Percentiles rank a stretch among this genome's conserved stretches.
These are phyloP conservation scores for Ordospora colligata DNA, from an alignment of 371 early-diverging fungal genomes.

Conservation along the genomic window DNA sequence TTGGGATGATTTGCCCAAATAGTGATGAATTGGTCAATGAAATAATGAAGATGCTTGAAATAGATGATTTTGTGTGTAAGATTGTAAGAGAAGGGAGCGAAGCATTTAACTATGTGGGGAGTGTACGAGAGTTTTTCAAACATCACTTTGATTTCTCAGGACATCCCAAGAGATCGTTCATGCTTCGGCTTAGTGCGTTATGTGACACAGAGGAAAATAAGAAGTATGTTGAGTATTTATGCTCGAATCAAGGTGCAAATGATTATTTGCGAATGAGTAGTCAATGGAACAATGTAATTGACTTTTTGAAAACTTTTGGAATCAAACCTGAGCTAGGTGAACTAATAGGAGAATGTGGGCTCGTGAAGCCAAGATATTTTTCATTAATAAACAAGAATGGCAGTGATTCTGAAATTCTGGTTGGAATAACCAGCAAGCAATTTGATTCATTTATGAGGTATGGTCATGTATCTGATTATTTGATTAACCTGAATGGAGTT, in stretches of 20 bases:
- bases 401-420: conserved; percentile 40
- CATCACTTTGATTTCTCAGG: conserved; percentile 46
- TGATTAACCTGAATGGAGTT: background rate
- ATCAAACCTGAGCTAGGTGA: conserved; percentile 41
- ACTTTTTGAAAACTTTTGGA: conserved; percentile 48
- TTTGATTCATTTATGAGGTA: background rate
- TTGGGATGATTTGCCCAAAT: conserved; percentile 43
- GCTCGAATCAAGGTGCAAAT: conserved; percentile 46
- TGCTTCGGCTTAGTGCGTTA: conserved; percentile 34
- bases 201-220: background rate
- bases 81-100: conserved; percentile 11
- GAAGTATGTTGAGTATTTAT: conserved; percentile 44
- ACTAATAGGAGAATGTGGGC: conserved; percentile 46
- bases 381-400: conserved; percentile 46
- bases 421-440: conserved; percentile 37
- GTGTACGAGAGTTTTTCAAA: conserved; percentile 46
- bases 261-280: conserved; percentile 51
- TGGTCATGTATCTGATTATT: conserved; percentile 50
- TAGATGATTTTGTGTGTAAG: background rate
- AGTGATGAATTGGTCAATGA: conserved; percentile 8
- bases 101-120: conserved; percentile 46
- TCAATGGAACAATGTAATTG: conserved; percentile 46
- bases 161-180: conserved; percentile 48
- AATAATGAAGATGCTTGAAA: background rate
- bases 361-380: conserved; percentile 59